Percentiles rank a stretch among this genome's conserved stretches.
These are phyloP conservation scores for Alectoria sarmentosa DNA, from an alignment of 495 filamentous ascomycete genomes.

Conservation along the genomic window DNA sequence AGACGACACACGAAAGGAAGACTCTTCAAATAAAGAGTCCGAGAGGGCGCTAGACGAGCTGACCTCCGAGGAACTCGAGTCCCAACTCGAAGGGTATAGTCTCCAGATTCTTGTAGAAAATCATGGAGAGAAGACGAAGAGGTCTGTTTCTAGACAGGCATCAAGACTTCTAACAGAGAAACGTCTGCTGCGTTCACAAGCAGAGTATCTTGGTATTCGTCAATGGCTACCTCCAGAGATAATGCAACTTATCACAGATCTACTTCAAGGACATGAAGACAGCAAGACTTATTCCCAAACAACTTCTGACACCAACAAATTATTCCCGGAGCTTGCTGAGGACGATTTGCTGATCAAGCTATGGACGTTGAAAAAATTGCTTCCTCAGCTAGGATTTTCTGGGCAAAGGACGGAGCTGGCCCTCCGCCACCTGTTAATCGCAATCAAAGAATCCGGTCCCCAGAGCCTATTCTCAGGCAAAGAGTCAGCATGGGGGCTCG, in stretches of 20 bases:
- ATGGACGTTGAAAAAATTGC: constrained; percentile 70
- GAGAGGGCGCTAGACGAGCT: constrained; percentile 43
- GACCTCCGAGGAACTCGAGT: constrained; percentile 77
- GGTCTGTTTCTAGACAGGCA: constrained; percentile 60
- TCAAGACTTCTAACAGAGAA: constrained; percentile 70
- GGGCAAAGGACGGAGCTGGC: constrained; percentile 54
- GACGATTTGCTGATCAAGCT: constrained; percentile 69
- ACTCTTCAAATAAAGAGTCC: background rate
- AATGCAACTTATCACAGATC: constrained; percentile 63
- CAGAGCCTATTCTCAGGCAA: constrained; percentile 42
- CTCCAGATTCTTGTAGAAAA: constrained; percentile 80
- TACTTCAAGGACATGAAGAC: constrained; percentile 34
- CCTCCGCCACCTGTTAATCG: constrained; percentile 54
- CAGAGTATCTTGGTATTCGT: constrained; percentile 56
- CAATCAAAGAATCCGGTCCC: constrained; percentile 42
- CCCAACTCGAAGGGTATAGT: constrained; percentile 70
- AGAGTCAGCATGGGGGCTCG: constrained; percentile 73
- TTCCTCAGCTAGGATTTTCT: constrained; percentile 62
- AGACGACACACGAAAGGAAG: background rate
- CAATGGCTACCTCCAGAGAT: constrained; percentile 77
- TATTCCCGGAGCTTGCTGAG: constrained; percentile 35
- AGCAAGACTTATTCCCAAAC: constrained; percentile 32
- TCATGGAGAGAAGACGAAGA: constrained; percentile 59
- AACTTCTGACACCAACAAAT: constrained; percentile 21
- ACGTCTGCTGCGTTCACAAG: constrained; percentile 66